Evolutionary conservation across 305 asterid species (phyloP).

Genomic region (Fraxinus albicans): DNA sequence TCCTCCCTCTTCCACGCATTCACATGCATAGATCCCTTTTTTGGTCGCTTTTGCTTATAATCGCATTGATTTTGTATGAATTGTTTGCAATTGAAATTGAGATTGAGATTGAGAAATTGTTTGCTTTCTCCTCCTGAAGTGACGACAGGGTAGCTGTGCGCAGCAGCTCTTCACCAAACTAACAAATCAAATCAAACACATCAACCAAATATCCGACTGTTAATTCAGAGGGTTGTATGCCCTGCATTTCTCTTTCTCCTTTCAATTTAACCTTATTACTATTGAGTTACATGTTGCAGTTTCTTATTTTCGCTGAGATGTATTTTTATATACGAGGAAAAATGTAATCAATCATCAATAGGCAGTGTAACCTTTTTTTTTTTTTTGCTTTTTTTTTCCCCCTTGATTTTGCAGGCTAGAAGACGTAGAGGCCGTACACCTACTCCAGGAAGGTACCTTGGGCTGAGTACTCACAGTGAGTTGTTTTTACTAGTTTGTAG

Average conservation of each 20-base stretch:
- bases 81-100: background rate
- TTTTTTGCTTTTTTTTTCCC: too few relatives aligned
- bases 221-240: constrained; percentile 81
- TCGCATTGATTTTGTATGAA: background rate
- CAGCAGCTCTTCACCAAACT: constrained; percentile 95
- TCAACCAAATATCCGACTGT: constrained; percentile 69
- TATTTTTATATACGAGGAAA: background rate
- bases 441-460: constrained; percentile 86
- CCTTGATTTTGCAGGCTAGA: constrained; percentile 53
- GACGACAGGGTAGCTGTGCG: constrained; percentile 88
- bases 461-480: constrained; percentile 66
- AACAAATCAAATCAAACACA: constrained; percentile 71
- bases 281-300: background rate
- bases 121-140: constrained; percentile 51
- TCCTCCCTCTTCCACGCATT: background rate
- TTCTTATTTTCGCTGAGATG: background rate
- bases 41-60: background rate
- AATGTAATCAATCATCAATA: background rate
- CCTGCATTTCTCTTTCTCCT: constrained; percentile 59
- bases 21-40: background rate
- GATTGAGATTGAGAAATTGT: constrained; percentile 32
- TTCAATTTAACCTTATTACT: constrained; percentile 16
- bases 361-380: background rate
- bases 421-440: constrained; percentile 91
- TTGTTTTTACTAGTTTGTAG: background rate